phyloP scores from a whole-genome alignment of 2,329 filamentous ascomycete genomes.

The Cordyceps tenuipes region DNA sequence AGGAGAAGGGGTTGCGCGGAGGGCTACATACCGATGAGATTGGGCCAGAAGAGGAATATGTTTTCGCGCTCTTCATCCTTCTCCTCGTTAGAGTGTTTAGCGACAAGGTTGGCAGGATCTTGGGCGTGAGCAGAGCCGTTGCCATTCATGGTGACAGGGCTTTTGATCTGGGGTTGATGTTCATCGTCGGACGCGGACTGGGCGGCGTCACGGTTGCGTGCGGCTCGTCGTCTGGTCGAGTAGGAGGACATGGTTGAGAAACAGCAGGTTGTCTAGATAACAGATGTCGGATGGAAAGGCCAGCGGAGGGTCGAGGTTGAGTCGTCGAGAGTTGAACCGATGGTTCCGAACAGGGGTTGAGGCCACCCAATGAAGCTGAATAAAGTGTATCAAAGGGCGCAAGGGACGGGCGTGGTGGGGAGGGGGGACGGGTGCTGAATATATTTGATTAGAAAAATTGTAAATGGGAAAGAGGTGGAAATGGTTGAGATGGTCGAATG shows the following conservation, averaged over 20 bases:
- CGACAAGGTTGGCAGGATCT: constrained; percentile 18
- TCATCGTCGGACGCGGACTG: constrained; percentile 5
- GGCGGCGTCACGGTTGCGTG: constrained; percentile 20
- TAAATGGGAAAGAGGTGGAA: not conserved
- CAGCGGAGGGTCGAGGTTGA: not conserved
- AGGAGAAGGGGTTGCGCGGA: not conserved
- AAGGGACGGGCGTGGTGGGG: not conserved
- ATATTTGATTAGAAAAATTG: not conserved
- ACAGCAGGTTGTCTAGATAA: not conserved
- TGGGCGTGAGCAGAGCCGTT: constrained; percentile 35
- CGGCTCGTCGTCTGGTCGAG: constrained; percentile 31
- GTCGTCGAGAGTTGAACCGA: not conserved
- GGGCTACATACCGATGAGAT: constrained; percentile 60
- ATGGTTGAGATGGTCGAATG: not conserved
- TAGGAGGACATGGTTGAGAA: constrained; percentile 28
- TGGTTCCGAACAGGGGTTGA: constrained; percentile 6
- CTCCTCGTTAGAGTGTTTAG: constrained; percentile 21
- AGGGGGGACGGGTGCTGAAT: not conserved
- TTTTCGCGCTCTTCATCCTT: constrained; percentile 50
- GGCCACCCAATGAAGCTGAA: not conserved
- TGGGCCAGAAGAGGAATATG: constrained; percentile 74
- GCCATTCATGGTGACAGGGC: constrained; percentile 30
- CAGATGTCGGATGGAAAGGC: not conserved
- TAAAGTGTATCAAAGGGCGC: not conserved
- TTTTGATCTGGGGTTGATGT: not conserved